phyloP scores from a whole-genome alignment of 2,329 filamentous ascomycete species.

The Macroventuria anomochaeta region DNA sequence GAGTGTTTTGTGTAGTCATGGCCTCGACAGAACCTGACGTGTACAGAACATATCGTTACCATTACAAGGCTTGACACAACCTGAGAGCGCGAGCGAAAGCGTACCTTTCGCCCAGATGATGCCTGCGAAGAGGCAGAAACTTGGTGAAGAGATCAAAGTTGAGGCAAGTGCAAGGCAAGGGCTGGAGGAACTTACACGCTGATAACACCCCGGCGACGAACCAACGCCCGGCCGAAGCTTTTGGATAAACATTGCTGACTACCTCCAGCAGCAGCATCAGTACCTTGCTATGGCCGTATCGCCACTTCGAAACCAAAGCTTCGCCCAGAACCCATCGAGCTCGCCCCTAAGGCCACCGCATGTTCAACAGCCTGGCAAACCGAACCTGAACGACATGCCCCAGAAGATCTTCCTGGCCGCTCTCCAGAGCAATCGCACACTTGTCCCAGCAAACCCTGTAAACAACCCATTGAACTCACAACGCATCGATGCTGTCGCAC shows the following conservation, averaged over 20 bases:
- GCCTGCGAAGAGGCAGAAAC: conserved; percentile 11
- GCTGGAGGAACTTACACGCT: background rate
- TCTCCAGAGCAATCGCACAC: background rate
- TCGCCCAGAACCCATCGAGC: background rate
- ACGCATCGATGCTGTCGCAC: conserved; percentile 14
- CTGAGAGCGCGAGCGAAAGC: background rate
- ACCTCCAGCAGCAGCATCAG: background rate
- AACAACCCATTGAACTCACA: background rate
- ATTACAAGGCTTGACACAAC: background rate
- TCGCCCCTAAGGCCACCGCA: background rate
- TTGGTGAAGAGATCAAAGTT: background rate
- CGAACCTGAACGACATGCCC: background rate
- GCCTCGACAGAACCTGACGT: background rate
- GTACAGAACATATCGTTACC: conserved; percentile 1
- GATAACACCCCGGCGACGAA: background rate
- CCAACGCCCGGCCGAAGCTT: background rate
- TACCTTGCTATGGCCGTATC: background rate
- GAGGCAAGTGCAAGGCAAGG: conserved; percentile 2
- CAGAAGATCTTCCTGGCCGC: background rate
- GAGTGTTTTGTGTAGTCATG: background rate
- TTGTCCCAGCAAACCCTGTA: background rate
- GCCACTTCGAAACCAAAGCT: background rate
- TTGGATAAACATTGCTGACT: background rate
- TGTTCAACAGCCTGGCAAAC: background rate
- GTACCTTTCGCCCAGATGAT: background rate